Conservation (phyloP, 352 stramenopile species). For the Stephanocyclus meneghinianus region DNA sequence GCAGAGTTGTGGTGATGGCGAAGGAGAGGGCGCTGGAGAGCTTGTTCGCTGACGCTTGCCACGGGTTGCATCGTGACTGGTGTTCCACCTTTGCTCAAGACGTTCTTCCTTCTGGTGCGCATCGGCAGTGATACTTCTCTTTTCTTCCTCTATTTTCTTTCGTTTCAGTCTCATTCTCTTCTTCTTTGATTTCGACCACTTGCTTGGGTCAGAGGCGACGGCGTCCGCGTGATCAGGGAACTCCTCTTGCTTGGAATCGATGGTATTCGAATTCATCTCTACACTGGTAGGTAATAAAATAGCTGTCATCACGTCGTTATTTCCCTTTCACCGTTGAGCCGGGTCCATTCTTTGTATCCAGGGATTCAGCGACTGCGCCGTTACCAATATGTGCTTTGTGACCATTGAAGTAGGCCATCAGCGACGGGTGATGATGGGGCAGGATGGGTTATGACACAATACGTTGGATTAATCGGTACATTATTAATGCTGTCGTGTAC, state of each 20-base stretch:
- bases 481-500: too few species aligned
- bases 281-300: conserved; percentile 1
- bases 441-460: too few species aligned
- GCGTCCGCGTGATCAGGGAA: too few species aligned
- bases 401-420: too few species aligned
- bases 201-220: conserved; percentile 17
- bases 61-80: not conserved
- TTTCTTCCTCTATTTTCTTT: conserved; percentile 48
- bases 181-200: conserved; percentile 76
- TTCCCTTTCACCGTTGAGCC: too few species aligned
- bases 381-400: too few species aligned
- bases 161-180: conserved; percentile 61
- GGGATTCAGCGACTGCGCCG: too few species aligned
- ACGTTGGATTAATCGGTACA: too few species aligned
- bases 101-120: not conserved
- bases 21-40: not conserved
- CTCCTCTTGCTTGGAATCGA: too few species aligned
- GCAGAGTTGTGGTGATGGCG: not conserved
- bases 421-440: too few species aligned
- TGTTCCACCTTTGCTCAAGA: not conserved
- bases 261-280: not conserved
- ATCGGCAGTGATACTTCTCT: not conserved
- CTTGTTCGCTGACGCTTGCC: not conserved
- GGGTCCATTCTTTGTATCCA: too few species aligned
- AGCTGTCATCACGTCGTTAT: not conserved